Evolutionary conservation across 495 filamentous ascomycete species (phyloP).

Genomic region (Trichocladium uniseriatum): DNA sequence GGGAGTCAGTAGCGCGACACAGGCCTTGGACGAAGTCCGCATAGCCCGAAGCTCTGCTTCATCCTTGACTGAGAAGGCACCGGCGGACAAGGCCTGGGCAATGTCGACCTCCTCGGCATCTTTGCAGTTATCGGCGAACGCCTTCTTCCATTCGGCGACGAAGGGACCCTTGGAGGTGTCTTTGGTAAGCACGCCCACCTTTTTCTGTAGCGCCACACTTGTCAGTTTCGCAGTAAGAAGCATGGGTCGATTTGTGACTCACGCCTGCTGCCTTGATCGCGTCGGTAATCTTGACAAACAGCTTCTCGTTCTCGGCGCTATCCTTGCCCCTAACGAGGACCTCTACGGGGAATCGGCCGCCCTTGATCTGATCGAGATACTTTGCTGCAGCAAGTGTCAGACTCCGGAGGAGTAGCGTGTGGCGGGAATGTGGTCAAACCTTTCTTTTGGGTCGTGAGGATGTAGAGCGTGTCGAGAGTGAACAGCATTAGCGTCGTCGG

Average conservation of each 20-base stretch:
- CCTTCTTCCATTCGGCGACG: constrained; percentile 88
- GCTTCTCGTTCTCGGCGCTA: constrained; percentile 74
- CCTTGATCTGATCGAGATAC: constrained; percentile 86
- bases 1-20: constrained; percentile 81
- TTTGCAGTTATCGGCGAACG: constrained; percentile 62
- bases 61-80: constrained; percentile 90
- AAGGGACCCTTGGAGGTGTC: constrained; percentile 81
- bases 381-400: constrained; percentile 53
- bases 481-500: constrained; percentile 89
- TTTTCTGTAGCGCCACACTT: constrained; percentile 50
- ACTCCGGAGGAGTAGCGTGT: not conserved
- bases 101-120: constrained; percentile 89
- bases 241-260: constrained; percentile 33
- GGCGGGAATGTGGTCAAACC: constrained; percentile 39
- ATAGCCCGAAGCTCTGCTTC: constrained; percentile 90
- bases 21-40: constrained; percentile 84
- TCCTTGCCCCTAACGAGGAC: constrained; percentile 86
- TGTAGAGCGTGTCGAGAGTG: constrained; percentile 75
- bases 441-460: constrained; percentile 96
- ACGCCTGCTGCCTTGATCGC: constrained; percentile 82
- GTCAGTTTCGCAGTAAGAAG: constrained; percentile 9
- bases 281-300: constrained; percentile 71
- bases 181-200: constrained; percentile 77
- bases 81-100: constrained; percentile 64
- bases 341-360: constrained; percentile 82